phyloP scores from a whole-genome alignment of 2,329 filamentous ascomycete genomes.

The Fusarium devonianum region DNA sequence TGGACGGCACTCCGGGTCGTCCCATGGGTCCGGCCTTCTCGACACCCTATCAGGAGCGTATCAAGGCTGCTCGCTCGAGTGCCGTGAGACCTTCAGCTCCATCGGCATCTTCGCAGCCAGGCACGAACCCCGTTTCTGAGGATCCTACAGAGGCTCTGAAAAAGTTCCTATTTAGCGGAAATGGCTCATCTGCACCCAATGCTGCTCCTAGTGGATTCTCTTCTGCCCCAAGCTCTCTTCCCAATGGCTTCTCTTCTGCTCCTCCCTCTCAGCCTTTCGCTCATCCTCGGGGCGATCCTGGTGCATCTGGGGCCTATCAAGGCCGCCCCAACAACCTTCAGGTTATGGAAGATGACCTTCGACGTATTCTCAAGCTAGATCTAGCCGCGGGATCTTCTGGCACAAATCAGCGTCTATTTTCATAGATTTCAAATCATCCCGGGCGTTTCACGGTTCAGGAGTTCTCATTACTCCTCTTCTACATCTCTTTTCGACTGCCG shows the following conservation, averaged over 20 bases:
- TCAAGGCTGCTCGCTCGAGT: conserved; percentile 59
- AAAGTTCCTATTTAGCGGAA: conserved; percentile 60
- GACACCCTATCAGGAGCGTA: conserved; percentile 68
- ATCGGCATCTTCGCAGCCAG: conserved; percentile 18
- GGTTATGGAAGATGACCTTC: conserved; percentile 62
- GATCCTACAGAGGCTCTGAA: conserved; percentile 61
- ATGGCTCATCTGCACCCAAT: conserved; percentile 33
- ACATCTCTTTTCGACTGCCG: conserved; percentile 37
- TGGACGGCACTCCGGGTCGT: conserved; percentile 65
- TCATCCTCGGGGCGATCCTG: conserved; percentile 8
- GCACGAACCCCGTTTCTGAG: conserved; percentile 28
- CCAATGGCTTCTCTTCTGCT: conserved; percentile 32
- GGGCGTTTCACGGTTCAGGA: conserved; percentile 26
- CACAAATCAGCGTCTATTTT: conserved; percentile 39
- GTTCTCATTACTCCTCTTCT: conserved; percentile 32
- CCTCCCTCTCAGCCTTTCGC: conserved; percentile 24
- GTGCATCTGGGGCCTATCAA: conserved; percentile 14
- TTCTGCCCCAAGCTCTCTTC: conserved; percentile 23
- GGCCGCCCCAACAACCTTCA: conserved; percentile 46
- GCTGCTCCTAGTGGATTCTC: conserved; percentile 29
- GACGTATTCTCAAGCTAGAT: conserved; percentile 59
- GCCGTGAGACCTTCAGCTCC: conserved; percentile 35
- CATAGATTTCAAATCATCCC: conserved; percentile 24
- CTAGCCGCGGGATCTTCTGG: conserved; percentile 37
- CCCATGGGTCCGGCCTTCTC: conserved; percentile 72